Evolutionary conservation across 352 stramenopile genomes (phyloP), one percentile per base, ranked within the genome.

Genomic region (Phytophthora constricta): DNA sequence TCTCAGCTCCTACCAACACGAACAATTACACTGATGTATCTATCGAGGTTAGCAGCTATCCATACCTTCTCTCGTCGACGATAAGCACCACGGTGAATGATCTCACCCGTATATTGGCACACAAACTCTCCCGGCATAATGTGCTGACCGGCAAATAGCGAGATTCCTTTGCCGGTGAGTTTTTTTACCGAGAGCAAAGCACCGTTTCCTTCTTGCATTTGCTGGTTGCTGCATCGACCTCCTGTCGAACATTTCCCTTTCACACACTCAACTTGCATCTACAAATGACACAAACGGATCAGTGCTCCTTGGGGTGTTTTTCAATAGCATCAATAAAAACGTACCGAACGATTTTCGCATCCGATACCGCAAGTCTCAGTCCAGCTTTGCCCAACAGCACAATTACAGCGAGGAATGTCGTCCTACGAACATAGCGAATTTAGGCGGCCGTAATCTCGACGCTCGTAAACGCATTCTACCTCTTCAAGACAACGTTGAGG

Each of bases 241-340:
- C 47, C 58, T 3, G 16, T 58, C 0, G 9, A 5, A n/a, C 58
- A 58, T 3, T 20, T 51, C 14, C 58, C 33, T 20, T 20, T 9
- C 3, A 57, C 25, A 26, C 58, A 65, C 45, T 65, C 58, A 5
- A 65, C 47, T 58, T 58, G 47, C 47, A 64, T 64, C 46, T 57
- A 19, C 17, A 37, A 37, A 37, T 37, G 13, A 7, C 31, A 37
- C 19, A 47, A 39, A n/a, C 14, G n/a, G n/a, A 39, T 16, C 3
- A 39, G 7, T 56, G 17, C 2, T 10, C 1, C 28, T 37, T 37
- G 31, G 31, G 5, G 7, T 62, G 14, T 34, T 34, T 54, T 22
- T 23, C 13, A 37, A 37, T 37, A 7, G 31, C 7, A 37, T 37
- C 7, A 11, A 37, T 7, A 37, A 37, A 0, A 8, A 26, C 43